Evolutionary conservation across 257 asterid genomes (phyloP).

Genomic region (Fraxinus cuspidata): DNA sequence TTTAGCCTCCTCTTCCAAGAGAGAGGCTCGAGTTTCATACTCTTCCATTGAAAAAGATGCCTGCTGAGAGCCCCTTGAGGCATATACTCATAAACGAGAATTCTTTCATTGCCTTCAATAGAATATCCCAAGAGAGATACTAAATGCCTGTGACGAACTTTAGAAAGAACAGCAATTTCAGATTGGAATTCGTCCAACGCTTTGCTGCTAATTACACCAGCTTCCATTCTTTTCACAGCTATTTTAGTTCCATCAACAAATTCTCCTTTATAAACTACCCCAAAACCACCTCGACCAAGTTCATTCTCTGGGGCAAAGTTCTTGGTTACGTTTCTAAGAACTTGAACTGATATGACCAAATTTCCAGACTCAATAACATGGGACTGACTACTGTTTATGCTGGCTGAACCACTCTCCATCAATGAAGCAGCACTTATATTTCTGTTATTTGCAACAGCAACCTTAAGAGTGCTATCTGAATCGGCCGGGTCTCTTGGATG

Average conservation of each 20-base stretch:
- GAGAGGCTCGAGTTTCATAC: constrained; percentile 65
- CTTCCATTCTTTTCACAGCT: constrained; percentile 92
- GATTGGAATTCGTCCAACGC: constrained; percentile 79
- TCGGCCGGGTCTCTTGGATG: constrained; percentile 75
- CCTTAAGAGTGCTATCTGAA: constrained; percentile 54
- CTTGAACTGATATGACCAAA: constrained; percentile 72
- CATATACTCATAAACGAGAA: constrained; percentile 88
- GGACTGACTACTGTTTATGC: constrained; percentile 53
- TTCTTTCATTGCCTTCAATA: constrained; percentile 67
- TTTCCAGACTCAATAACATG: constrained; percentile 76
- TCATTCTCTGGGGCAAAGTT: constrained; percentile 80
- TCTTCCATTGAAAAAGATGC: constrained; percentile 85
- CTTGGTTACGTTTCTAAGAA: constrained; percentile 72
- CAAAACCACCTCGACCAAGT: constrained; percentile 94
- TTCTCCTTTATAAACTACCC: constrained; percentile 85
- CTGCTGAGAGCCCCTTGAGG: constrained; percentile 84
- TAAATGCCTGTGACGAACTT: constrained; percentile 85
- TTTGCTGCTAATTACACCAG: constrained; percentile 64
- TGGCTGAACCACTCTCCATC: constrained; percentile 59
- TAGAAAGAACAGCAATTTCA: constrained; percentile 80
- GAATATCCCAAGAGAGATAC: constrained; percentile 87
- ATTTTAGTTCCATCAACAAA: constrained; percentile 82
- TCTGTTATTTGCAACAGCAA: constrained; percentile 54
- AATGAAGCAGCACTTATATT: constrained; percentile 43
- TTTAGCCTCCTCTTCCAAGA: constrained; percentile 89